phyloP scores from a whole-genome alignment of 2,329 filamentous ascomycete species.

The Epichloe sibirici region DNA sequence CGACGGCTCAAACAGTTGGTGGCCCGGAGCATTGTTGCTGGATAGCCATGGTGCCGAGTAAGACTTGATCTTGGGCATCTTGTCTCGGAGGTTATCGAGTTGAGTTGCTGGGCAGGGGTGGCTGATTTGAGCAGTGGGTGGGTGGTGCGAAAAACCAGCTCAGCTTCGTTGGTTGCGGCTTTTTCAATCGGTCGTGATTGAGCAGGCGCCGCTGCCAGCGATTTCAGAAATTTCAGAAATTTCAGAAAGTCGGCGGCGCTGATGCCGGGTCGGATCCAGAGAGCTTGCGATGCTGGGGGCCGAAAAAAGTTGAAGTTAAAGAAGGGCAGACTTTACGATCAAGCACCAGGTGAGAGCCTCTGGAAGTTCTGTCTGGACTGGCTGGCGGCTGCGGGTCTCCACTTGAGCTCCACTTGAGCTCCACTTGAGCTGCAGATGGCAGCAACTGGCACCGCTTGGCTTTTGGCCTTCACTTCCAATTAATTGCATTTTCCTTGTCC shows the following conservation, averaged over 20 bases:
- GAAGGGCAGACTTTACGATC: not conserved
- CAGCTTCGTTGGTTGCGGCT: no score
- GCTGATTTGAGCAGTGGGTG: not conserved
- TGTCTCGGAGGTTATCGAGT: slow-evolving; percentile 7
- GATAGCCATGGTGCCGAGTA: slow-evolving; percentile 84
- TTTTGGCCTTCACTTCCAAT: no score
- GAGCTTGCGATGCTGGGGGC: not conserved
- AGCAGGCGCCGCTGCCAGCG: not conserved
- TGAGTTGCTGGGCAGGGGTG: no score
- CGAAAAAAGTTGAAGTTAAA: not conserved
- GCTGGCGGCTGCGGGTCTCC: not conserved
- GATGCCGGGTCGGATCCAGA: not conserved
- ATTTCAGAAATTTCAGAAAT: not conserved
- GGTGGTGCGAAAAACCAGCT: no score
- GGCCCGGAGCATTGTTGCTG: slow-evolving; percentile 56
- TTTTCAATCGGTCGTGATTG: not conserved
- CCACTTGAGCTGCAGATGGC: no score
- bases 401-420: not conserved
- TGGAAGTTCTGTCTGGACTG: no score
- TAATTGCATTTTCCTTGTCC: no score
- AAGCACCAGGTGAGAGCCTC: no score
- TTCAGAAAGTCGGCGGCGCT: not conserved
- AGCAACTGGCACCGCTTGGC: no score
- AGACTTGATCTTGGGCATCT: slow-evolving; percentile 76
- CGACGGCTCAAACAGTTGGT: slow-evolving; percentile 57